Conservation (phyloP, 306 rosid genomes). For the Canavalia gladiata region DNA sequence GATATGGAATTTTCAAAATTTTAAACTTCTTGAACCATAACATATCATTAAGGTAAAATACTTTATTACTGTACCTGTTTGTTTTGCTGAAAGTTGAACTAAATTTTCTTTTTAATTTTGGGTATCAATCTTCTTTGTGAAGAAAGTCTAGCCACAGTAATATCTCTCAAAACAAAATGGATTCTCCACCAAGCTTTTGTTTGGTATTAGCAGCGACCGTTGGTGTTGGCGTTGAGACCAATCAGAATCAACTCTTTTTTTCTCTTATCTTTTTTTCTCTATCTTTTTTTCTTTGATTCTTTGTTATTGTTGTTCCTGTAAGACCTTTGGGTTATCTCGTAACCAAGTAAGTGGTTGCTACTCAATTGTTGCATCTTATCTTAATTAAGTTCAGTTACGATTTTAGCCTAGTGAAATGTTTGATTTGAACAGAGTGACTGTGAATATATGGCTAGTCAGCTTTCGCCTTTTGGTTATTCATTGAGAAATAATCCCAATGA, state of each 20-base stretch:
- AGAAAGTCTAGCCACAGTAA: no score
- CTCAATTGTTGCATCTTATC: neutral
- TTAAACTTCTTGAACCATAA: constrained; percentile 15
- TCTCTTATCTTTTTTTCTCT: no score
- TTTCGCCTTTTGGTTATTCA: constrained; percentile 89
- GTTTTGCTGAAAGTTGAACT: constrained; percentile 20
- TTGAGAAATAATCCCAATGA: constrained; percentile 79
- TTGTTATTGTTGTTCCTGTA: constrained; percentile 29
- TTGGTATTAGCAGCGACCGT: no score
- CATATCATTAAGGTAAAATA: constrained; percentile 25
- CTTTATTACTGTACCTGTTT: constrained; percentile 19
- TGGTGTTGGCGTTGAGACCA: no score
- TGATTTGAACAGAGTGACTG: constrained; percentile 81
- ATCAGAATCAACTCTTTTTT: no score
- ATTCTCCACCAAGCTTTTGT: no score
- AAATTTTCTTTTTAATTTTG: neutral
- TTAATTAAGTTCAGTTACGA: neutral
- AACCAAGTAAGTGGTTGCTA: constrained; percentile 66
- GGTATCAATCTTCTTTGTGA: neutral
- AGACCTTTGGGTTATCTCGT: constrained; percentile 95
- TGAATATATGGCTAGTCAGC: constrained; percentile 99
- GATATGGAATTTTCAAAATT: constrained; percentile 18
- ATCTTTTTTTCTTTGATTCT: neutral
- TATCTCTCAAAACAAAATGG: neutral
- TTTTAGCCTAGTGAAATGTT: neutral